Base-by-base conservation (phyloP, 768 basidiomycete species). In the Leccinum variicolor region DNA sequence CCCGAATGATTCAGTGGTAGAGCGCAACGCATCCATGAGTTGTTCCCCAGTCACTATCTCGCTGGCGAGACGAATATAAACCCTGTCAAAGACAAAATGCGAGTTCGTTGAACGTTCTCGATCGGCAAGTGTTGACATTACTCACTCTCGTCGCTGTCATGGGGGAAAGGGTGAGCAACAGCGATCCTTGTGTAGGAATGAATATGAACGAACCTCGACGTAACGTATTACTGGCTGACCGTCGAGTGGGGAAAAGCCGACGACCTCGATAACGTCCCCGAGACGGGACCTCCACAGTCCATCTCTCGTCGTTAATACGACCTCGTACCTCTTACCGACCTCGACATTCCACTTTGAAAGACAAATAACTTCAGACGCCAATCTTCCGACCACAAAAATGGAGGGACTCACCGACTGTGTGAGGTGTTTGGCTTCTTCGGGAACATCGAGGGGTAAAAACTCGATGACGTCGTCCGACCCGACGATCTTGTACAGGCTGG, bases 221-320 rank as follows among this genome's bases (percentile, higher is more conserved):
- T 68, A 64, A 51, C 53, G 65, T 56, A 69, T 60, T 23, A 67
- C 36, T 6, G 62, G 61, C 26, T 67, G 58, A 6, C 62, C 68
- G 50, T 66, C 61, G 13, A 56, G 54, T 23, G 60, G 59, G 55
- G 67, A 65, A 58, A 67, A 69, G 1, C 69, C 62, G 2, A 60
- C 57, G 8, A 62, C 54, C 15, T 69, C 58, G 17, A 67, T 26
- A n/a, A 65, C 50, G 34, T 71, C 64, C 11, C 59, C 58, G 10
- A 67, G 54, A 51, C 63, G 62, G 33, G 65, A 61, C 33, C 69
- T 57, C 67, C 67, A 65, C 4, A 71, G 50, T 21, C 63, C 62
- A 36, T 69, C 65, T 52, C 65, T 67, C 49, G 63, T 69, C 2
- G 68, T 69, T 54, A 69, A 48, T 17, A 64, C 41, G 6, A 70